Percentiles rank a stretch among this genome's conserved stretches.
Evolutionary conservation across 2,329 filamentous ascomycete species (phyloP).

Genomic region (Xylaria multiplex): DNA sequence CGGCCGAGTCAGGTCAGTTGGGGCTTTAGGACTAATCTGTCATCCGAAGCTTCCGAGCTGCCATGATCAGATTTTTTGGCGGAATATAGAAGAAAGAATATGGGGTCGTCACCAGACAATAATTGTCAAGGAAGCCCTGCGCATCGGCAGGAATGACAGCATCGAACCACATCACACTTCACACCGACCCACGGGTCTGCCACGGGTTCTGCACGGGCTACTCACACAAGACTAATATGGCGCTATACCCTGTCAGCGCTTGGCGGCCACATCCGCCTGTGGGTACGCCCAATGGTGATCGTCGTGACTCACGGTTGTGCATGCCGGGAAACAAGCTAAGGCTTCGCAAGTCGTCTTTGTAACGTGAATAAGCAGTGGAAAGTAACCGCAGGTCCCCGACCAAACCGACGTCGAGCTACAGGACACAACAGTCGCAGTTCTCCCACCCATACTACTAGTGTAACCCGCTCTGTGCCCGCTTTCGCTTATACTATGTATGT

Average conservation of each 20-base stretch:
- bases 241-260: constrained; percentile 20
- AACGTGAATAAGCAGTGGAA: no score
- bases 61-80: constrained; percentile 8
- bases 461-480: no score
- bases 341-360: neutral
- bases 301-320: constrained; percentile 1
- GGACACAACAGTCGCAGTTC: no score
- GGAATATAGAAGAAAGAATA: constrained; percentile 20
- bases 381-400: no score
- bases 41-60: constrained; percentile 30
- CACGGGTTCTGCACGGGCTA: constrained; percentile 3
- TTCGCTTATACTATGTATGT: no score
- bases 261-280: constrained; percentile 32
- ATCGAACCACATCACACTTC: constrained; percentile 34
- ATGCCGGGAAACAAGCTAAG: neutral
- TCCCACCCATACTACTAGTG: no score
- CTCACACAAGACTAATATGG: no score
- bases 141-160: constrained; percentile 32
- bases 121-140: constrained; percentile 8
- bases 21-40: constrained; percentile 5
- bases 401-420: no score
- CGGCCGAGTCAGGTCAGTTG: neutral
- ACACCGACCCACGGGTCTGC: constrained; percentile 15
- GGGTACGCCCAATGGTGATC: constrained; percentile 20
- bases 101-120: constrained; percentile 27